Base-by-base conservation (phyloP, 192 early-diverging fungal species). In the Coemansia biformis region DNA sequence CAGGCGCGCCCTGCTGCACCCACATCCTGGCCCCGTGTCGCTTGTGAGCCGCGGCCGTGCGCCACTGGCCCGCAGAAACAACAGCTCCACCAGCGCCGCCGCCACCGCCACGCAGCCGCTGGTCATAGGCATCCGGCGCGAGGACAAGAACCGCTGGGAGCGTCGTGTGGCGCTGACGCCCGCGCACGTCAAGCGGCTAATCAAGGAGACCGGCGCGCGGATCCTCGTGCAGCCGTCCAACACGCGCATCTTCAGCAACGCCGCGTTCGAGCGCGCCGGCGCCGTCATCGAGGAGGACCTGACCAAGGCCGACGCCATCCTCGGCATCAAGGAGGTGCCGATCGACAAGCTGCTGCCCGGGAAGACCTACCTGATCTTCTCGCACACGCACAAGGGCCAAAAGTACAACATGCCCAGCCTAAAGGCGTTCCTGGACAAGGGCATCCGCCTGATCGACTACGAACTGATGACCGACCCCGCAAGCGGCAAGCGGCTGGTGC, bases 71-170 rank as follows among this genome's bases (percentile, higher is more conserved):
- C 39, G 14, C 21, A 41, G 21, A 2, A 6, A 5, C 5, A 30
- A 9, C 26, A 28, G 26, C 26, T n/a, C n/a, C 24, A 26, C 24
- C 24, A 6, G 24, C 24, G 24, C 3, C 24, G 21, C 0, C 8
- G 5, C 18, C 18, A 9, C 21, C 9, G 36, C 38, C 8, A 34
- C 54, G 1, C 13, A 35, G 26, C 50, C 66, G 11, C n/a, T 65
- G 15, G 69, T 73, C 5, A 67, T 98, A 19, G 95, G 86, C 8
- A 84, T 98, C 55, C 86, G 96, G 4, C 76, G 92, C 37, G 96
- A 98, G 70, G 87, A 86, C 79, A 98, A 98, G 75, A 94, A 93
- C 76, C 77, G 86, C 23, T 98, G 96, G 96, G 96, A 98, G 59
- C 80, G 96, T 2, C 83, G 96, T 2, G 90, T 89, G 13, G 84